These are phyloP conservation scores for Saccharomyces uvarum DNA, from an alignment of 1,139 yeast genomes.

Conservation along the genomic window DNA sequence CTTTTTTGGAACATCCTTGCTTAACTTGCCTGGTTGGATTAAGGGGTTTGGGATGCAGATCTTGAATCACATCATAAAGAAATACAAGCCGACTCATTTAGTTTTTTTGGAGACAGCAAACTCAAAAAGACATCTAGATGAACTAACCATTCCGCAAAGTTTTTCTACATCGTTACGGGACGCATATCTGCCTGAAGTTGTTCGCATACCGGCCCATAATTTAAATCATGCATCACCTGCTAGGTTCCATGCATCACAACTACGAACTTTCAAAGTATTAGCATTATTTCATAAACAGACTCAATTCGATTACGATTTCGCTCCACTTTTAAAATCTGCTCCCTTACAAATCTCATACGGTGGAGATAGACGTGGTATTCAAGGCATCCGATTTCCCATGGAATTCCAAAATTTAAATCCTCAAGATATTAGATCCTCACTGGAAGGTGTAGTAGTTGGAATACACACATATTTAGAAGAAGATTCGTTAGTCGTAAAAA, in stretches of 20 bases:
- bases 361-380: constrained; percentile 19
- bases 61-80: constrained; percentile 41
- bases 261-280: constrained; percentile 45
- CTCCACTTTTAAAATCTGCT: constrained; percentile 40
- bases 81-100: constrained; percentile 49
- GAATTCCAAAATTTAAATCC: constrained; percentile 37
- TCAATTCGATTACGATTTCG: constrained; percentile 39
- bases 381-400: constrained; percentile 27
- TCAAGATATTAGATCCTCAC: constrained; percentile 38
- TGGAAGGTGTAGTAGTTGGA: constrained; percentile 52
- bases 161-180: constrained; percentile 17
- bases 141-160: constrained; percentile 20
- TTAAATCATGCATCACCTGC: constrained; percentile 7
- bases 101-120: constrained; percentile 40
- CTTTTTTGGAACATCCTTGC: constrained; percentile 42
- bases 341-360: constrained; percentile 48
- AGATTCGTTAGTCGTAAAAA: constrained; percentile 4
- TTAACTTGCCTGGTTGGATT: constrained; percentile 91
- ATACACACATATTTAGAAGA: constrained; percentile 31
- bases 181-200: constrained; percentile 17
- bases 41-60: constrained; percentile 79
- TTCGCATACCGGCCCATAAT: constrained; percentile 13
- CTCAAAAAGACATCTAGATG: constrained; percentile 23
- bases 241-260: constrained; percentile 37
- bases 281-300: constrained; percentile 46